Conservation (phyloP, 495 filamentous ascomycete species). For the Penicillium canariense region DNA sequence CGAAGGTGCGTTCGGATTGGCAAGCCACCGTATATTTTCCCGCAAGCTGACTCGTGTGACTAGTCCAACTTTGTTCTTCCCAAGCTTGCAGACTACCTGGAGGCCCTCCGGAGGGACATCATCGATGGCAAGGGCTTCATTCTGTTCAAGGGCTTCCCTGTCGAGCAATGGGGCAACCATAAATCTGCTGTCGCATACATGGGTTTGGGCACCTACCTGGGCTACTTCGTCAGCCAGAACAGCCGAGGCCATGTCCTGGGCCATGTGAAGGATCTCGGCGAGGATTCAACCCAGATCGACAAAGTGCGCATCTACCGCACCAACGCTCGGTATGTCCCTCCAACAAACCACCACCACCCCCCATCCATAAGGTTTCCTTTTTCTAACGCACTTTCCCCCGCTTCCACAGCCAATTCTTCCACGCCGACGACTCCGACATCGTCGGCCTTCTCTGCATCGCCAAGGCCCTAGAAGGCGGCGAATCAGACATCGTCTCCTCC, state of each 20-base stretch:
- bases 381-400: neutral
- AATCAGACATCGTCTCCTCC: conserved; percentile 75
- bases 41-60: neutral
- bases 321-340: conserved; percentile 59
- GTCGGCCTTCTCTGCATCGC: conserved; percentile 85
- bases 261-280: conserved; percentile 82
- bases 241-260: conserved; percentile 76
- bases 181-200: conserved; percentile 83
- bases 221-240: conserved; percentile 81
- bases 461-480: conserved; percentile 75
- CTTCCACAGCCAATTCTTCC: conserved; percentile 59
- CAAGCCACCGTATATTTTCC: neutral
- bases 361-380: neutral
- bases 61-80: conserved; percentile 54
- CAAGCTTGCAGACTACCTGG: conserved; percentile 52
- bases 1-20: conserved; percentile 42
- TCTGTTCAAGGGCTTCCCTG: conserved; percentile 76
- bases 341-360: too few relatives aligned
- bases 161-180: conserved; percentile 63
- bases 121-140: conserved; percentile 82
- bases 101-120: conserved; percentile 59
- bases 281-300: conserved; percentile 72
- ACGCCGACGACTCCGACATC: conserved; percentile 77
- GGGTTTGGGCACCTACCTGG: conserved; percentile 75
- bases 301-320: conserved; percentile 82